phyloP scores from a whole-genome alignment of 2,329 filamentous ascomycete genomes.

The Colletotrichum shisoi region DNA sequence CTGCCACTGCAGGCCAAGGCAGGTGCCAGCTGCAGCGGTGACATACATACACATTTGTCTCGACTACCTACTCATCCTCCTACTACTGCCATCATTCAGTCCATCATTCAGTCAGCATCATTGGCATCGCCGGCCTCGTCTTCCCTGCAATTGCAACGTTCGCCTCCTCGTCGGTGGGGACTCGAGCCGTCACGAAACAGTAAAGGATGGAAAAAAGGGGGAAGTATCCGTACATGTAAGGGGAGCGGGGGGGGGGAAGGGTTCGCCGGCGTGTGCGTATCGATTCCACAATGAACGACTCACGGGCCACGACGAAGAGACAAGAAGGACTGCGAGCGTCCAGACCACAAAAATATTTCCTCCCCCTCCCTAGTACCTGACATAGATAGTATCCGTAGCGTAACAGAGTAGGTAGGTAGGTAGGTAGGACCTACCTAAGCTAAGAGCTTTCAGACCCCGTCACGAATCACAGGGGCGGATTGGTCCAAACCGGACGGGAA shows the following conservation, averaged over 20 bases:
- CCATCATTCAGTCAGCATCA: background rate
- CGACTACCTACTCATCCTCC: background rate
- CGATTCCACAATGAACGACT: slow-evolving; percentile 19
- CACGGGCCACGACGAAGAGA: slow-evolving; percentile 5
- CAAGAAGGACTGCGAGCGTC: background rate
- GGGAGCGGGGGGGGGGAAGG: background rate
- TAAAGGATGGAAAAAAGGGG: background rate
- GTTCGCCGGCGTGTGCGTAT: slow-evolving; percentile 2
- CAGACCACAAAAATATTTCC: slow-evolving; percentile 1
- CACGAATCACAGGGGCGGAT: background rate
- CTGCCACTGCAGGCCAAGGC: background rate
- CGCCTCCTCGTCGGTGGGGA: background rate
- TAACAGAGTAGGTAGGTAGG: too few species aligned
- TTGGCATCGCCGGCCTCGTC: background rate
- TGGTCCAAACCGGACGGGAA: slow-evolving; percentile 34
- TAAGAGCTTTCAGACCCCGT: background rate
- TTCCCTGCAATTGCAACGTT: too few species aligned
- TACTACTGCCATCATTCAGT: background rate
- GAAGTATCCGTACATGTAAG: too few species aligned
- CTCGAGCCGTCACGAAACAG: background rate
- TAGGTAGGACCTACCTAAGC: too few species aligned
- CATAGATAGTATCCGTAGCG: too few species aligned
- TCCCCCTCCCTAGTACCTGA: background rate
- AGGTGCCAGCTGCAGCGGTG: background rate
- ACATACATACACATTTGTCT: background rate